Percentiles rank a stretch among this genome's conserved stretches.
Evolutionary conservation across 2,329 filamentous ascomycete species (phyloP).

Genomic region (Neofusicoccum laricinum): DNA sequence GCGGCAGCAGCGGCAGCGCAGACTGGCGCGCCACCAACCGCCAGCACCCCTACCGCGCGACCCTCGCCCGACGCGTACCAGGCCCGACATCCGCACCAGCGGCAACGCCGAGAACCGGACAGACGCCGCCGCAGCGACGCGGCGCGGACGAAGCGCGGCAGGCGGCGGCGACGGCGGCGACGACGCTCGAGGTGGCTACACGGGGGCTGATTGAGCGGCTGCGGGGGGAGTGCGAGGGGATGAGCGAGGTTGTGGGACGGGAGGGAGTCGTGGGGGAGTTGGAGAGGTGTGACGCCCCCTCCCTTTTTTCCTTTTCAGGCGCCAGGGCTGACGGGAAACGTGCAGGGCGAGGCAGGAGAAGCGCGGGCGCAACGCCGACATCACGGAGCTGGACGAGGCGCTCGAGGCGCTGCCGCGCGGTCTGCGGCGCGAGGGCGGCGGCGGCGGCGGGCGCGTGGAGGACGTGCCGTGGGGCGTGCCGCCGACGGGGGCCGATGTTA

Average conservation of each 20-base stretch:
- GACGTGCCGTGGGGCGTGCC: background rate
- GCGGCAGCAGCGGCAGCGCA: background rate
- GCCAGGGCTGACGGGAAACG: background rate
- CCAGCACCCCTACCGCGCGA: no score
- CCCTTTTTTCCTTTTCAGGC: background rate
- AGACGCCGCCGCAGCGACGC: no score
- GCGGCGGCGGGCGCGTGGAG: background rate
- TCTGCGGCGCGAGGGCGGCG: background rate
- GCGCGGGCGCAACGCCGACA: background rate
- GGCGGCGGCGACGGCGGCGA: background rate
- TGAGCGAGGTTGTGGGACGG: background rate
- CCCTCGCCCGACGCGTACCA: no score
- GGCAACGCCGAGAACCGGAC: background rate
- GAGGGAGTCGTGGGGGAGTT: background rate
- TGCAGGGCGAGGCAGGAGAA: background rate
- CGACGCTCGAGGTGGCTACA: background rate
- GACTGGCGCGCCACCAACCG: background rate
- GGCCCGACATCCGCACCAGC: background rate
- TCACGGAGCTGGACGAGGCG: background rate
- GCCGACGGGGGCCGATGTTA: background rate
- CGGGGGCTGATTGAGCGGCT: background rate
- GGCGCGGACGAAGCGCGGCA: no score
- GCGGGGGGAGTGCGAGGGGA: background rate
- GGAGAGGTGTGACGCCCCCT: background rate
- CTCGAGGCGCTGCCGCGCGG: background rate